A percentile compares a stretch with the other conserved stretches of the same genome.
Conservation (phyloP, 2,329 filamentous ascomycete species). For the Rugonectria rugulosa region DNA sequence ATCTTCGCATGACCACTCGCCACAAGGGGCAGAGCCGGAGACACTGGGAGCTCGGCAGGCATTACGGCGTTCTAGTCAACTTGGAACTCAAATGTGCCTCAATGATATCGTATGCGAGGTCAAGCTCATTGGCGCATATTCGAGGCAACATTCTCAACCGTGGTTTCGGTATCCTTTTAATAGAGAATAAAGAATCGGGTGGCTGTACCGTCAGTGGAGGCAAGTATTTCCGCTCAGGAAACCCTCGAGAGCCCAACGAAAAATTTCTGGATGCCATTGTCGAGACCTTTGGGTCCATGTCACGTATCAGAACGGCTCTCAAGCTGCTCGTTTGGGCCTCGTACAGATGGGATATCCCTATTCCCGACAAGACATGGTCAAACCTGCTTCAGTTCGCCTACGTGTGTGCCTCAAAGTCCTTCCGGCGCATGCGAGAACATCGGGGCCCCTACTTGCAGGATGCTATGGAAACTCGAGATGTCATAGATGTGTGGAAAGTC, state of each 20-base stretch:
- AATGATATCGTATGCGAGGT: conserved; percentile 53
- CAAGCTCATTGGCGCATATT: conserved; percentile 45
- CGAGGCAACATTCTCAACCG: conserved; percentile 42
- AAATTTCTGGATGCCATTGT: conserved; percentile 71
- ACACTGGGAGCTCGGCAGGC: conserved; percentile 40
- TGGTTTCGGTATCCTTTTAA: conserved; percentile 42
- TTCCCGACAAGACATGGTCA: conserved; percentile 68
- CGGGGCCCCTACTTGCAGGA: conserved; percentile 40
- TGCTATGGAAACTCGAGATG: conserved; percentile 49
- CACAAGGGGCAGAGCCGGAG: conserved; percentile 36
- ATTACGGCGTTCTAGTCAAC: conserved; percentile 41
- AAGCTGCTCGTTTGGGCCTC: conserved; percentile 70
- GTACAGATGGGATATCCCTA: conserved; percentile 61
- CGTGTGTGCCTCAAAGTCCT: conserved; percentile 56
- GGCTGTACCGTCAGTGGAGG: conserved; percentile 42
- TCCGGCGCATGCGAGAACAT: conserved; percentile 46
- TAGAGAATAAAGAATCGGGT: conserved; percentile 25
- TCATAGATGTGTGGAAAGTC: conserved; percentile 62
- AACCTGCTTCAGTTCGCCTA: conserved; percentile 74
- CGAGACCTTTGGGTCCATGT: conserved; percentile 72
- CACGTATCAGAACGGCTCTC: conserved; percentile 65
- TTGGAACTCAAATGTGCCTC: conserved; percentile 51
- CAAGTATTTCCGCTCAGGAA: conserved; percentile 53
- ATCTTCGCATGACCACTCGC: conserved; percentile 38
- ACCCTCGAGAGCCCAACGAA: conserved; percentile 64